Conservation (phyloP, 768 basidiomycete species). For the Auriscalpium vulgare region DNA sequence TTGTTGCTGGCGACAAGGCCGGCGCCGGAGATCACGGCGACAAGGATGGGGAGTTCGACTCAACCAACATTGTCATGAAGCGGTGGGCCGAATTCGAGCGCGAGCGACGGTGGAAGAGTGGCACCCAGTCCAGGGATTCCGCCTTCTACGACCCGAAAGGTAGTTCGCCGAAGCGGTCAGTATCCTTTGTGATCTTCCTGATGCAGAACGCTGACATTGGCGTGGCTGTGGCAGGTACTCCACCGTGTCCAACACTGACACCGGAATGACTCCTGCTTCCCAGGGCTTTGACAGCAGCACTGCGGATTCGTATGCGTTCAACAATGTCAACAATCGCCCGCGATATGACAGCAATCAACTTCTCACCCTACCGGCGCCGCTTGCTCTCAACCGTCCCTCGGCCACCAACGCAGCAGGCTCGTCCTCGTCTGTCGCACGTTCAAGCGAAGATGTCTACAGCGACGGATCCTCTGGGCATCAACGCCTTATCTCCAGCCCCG, state of each 20-base stretch:
- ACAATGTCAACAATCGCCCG: slow-evolving; percentile 33
- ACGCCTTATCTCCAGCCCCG: slow-evolving; percentile 31
- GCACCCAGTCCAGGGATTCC: slow-evolving; percentile 75
- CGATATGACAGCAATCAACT: slow-evolving; percentile 65
- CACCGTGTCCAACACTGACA: slow-evolving; percentile 68
- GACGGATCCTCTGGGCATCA: slow-evolving; percentile 34
- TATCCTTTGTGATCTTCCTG: slow-evolving; percentile 12
- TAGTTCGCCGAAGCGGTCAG: slow-evolving; percentile 50
- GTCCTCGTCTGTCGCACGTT: slow-evolving; percentile 30
- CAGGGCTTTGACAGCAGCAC: slow-evolving; percentile 51
- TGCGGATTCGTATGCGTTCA: slow-evolving; percentile 45
- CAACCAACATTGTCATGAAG: slow-evolving; percentile 96
- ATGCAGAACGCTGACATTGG: too few relatives aligned
- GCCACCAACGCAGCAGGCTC: slow-evolving; percentile 1
- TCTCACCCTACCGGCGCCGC: slow-evolving; percentile 68
- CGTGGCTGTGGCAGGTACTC: slow-evolving; percentile 49
- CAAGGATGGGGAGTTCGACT: slow-evolving; percentile 98
- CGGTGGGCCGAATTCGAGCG: slow-evolving; percentile 98
- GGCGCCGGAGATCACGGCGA: slow-evolving; percentile 62
- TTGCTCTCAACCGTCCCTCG: slow-evolving; percentile 47
- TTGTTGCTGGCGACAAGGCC: slow-evolving; percentile 47
- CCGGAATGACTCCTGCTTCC: slow-evolving; percentile 43
- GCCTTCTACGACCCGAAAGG: slow-evolving; percentile 48
- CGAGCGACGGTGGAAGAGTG: slow-evolving; percentile 88
- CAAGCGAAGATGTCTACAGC: slow-evolving; percentile 34